Evolutionary conservation across 2,329 filamentous ascomycete species (phyloP).

Genomic region (Aspergillus chevalieri): DNA sequence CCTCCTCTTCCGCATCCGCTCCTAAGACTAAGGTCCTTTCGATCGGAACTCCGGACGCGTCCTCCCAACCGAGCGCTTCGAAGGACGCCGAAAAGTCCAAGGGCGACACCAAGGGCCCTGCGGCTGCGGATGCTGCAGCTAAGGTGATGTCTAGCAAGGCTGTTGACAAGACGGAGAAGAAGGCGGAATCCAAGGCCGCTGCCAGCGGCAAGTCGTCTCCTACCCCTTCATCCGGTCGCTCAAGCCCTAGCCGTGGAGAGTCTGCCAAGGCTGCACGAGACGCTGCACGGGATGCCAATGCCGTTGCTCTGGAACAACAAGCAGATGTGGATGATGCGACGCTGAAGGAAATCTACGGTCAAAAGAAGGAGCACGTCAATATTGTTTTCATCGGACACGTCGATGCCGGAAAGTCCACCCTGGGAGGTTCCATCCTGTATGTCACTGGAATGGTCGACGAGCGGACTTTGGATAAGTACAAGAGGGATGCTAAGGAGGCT

Average conservation of each 20-base stretch:
- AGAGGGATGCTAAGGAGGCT: constrained; percentile 89
- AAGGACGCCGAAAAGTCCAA: not conserved
- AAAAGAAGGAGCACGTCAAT: constrained; percentile 72
- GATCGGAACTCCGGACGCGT: constrained; percentile 51
- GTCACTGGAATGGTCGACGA: constrained; percentile 99
- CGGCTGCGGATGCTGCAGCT: constrained; percentile 60
- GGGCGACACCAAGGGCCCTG: constrained; percentile 38
- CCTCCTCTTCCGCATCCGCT: constrained; percentile 30
- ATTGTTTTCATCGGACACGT: constrained; percentile 98
- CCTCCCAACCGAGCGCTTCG: constrained; percentile 10
- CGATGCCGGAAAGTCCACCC: constrained; percentile 93
- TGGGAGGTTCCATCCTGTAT: constrained; percentile 89
- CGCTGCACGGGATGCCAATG: constrained; percentile 66
- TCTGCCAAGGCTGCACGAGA: constrained; percentile 56
- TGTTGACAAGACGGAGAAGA: constrained; percentile 81
- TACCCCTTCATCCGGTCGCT: constrained; percentile 68
- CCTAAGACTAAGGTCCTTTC: constrained; percentile 71
- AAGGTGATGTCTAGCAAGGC: constrained; percentile 86
- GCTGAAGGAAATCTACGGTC: constrained; percentile 88
- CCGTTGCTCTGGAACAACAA: constrained; percentile 74
- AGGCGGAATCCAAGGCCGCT: constrained; percentile 44
- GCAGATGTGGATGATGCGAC: constrained; percentile 77
- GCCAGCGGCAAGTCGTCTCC: constrained; percentile 70
- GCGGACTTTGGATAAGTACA: constrained; percentile 96
- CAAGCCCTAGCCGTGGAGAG: constrained; percentile 64